Conservation (phyloP, 192 early-diverging fungal genomes). For the Rhizophagus sp. region DNA sequence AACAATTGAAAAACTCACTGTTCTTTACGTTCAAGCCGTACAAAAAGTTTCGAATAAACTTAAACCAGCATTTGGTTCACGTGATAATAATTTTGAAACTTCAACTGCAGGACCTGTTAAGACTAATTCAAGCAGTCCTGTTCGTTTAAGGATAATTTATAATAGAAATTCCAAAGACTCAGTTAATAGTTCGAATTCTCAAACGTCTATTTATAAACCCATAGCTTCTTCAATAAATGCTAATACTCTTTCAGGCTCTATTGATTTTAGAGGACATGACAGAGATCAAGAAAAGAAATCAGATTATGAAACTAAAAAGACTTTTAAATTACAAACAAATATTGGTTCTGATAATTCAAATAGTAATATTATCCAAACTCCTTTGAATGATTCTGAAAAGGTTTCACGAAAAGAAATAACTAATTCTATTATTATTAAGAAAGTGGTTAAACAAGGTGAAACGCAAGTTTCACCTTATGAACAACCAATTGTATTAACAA, state of each 20-base stretch:
- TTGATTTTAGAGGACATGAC: background rate
- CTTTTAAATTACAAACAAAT: background rate
- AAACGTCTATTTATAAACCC: background rate
- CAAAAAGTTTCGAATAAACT: conserved; percentile 11
- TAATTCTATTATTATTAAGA: background rate
- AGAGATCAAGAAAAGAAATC: background rate
- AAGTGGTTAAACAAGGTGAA: background rate
- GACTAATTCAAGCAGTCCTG: background rate
- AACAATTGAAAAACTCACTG: background rate
- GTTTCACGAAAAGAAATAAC: background rate
- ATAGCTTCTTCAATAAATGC: background rate
- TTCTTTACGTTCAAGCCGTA: background rate
- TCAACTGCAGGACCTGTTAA: background rate
- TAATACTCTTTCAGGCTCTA: background rate
- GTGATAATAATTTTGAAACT: background rate
- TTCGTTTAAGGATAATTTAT: conserved; percentile 6
- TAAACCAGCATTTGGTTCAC: background rate
- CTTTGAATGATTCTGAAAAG: background rate
- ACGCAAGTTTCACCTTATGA: background rate
- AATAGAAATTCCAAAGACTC: background rate
- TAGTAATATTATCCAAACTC: background rate
- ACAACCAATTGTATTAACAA: background rate
- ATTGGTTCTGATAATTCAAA: background rate
- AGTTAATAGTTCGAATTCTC: background rate
- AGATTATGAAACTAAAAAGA: background rate